These are phyloP conservation scores for Colletotrichum kahawae DNA, from an alignment of 2,329 filamentous ascomycete genomes.

Conservation along the genomic window DNA sequence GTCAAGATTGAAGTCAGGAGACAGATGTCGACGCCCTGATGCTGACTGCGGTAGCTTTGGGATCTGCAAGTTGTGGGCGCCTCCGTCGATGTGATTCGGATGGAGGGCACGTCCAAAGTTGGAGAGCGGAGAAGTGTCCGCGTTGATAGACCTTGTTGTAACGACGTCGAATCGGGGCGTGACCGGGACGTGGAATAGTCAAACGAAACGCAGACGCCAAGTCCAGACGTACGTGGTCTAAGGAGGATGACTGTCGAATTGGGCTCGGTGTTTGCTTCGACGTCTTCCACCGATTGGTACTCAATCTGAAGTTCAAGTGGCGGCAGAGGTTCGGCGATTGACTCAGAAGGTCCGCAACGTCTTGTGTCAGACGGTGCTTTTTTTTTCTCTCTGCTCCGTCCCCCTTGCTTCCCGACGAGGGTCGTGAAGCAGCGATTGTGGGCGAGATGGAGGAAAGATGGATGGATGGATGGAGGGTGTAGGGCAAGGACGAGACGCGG, in stretches of 20 bases:
- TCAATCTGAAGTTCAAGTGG: background rate
- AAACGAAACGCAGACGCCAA: background rate
- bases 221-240: background rate
- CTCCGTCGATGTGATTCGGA: background rate
- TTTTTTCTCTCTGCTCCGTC: background rate
- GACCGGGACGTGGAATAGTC: background rate
- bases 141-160: background rate
- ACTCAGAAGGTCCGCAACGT: background rate
- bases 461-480: background rate
- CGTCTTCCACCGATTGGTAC: background rate
- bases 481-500: background rate
- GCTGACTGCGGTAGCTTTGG: background rate
- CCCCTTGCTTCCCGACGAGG: background rate
- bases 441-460: background rate
- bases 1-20: background rate
- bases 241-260: background rate
- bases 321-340: background rate
- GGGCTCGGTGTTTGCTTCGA: background rate
- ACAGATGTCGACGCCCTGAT: background rate
- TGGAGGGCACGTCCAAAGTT: background rate
- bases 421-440: background rate
- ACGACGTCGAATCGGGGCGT: background rate
- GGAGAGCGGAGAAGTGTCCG: conserved; percentile 3
- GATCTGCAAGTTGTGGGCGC: conserved; percentile 5
- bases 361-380: background rate